Base-by-base conservation (phyloP, 768 basidiomycete species). In the Serendipita sp. region DNA sequence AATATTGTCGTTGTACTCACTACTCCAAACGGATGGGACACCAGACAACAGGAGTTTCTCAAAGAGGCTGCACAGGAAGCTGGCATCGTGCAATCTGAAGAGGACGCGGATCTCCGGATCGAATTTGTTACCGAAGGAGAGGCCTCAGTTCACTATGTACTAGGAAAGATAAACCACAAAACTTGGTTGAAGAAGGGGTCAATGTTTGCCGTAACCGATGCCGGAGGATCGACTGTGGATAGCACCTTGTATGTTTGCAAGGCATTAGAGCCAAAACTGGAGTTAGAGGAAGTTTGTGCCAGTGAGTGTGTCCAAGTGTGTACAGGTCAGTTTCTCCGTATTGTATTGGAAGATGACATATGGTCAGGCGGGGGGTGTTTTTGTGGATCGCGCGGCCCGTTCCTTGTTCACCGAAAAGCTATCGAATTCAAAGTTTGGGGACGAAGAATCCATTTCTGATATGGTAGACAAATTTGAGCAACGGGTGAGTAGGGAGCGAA, bases 361-460 rank as follows among this genome's bases (percentile, higher is more conserved):
- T 50, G 48, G 18, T n/a, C 48, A 50, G 48, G 48, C 48, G 5
- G 48, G 18, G 8, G 48, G 48, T 6, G 48, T 50, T 31, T 18
- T 18, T n/a, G 48, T 50, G 18, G 48, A 50, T 31, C n/a, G 18
- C 23, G 58, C 40, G 8, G 23, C 18, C 15, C 1, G 13, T 31
- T 15, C 1, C 3, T 23, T 27, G 45, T 43, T 44, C 66, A 53
- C 45, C 81, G 80, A 65, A 29, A 75, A 74, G 65, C 73, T 82
- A 3, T 63, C 63, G 16, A 74, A 75, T 6, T 80, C 79, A 1
- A 71, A 72, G 31, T 82, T 74, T 27, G 73, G 73, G 16, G 67
- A 67, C 46, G 62, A 67, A 0, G 77, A 77, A 13, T 78, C 80
- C 60, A 64, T 81, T 29, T 69, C 73, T 23, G 71, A 78, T 43